Evolutionary conservation across 768 basidiomycete species (phyloP), one percentile per base, ranked within the genome.

Genomic region (Psilocybe azurescens): DNA sequence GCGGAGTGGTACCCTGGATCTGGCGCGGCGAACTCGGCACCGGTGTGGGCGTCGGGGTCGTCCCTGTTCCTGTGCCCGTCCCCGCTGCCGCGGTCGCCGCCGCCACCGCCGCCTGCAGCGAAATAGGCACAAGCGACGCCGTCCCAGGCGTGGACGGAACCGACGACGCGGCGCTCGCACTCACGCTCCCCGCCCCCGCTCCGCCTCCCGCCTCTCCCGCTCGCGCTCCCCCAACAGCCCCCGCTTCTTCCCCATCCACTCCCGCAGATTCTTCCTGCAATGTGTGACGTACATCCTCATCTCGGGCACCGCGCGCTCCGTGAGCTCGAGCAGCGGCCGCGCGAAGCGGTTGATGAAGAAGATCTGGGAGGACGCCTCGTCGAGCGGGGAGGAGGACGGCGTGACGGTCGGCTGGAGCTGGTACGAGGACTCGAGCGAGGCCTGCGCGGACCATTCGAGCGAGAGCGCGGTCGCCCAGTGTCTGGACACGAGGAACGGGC

Each of bases 381-480:
- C 83, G 2, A 90, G 71, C 6, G 86, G 77, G 48, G 77, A 76
- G 18, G 76, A 74, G 0, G 74, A 76, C 11, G 78, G 71, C 61
- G 76, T 74, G 10, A 86, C 81, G n/a, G 87, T 89, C 13, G 83
- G 77, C 16, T 90, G 89, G 32, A 99, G 79, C 38, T 87, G 83
- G 57, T 94, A 86, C 58, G 88, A 84, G 64, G 86, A 83, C 73
- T 99, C 97, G 3, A 98, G 83, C n/a, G 83, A 79, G 1, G 94
- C 91, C 74, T 99, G 97, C 10, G 86, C 87, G 7, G 86, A 82
- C 97, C 97, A 99, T 77, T 99, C 97, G 57, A 89, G 82, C 76
- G 90, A 86, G 41, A 99, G 76, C 2, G 93, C 95, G 13, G 86
- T 81, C 7, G 95, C 95, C 97, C 97, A 99, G 65, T 94, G 89